phyloP scores from a whole-genome alignment of 2,329 filamentous ascomycete genomes.

The Aspergillus amoenus region DNA sequence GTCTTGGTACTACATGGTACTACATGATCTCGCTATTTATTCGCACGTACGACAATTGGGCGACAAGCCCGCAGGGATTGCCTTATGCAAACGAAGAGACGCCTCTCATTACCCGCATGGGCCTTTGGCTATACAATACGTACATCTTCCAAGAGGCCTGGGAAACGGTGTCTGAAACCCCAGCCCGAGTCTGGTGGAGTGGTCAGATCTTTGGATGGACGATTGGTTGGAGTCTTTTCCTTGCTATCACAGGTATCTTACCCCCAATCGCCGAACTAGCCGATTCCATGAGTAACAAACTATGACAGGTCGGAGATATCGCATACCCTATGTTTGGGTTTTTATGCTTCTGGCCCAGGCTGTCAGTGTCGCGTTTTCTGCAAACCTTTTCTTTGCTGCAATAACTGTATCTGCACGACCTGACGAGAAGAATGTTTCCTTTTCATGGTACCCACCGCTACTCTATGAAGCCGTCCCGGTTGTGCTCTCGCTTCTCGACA shows the following conservation, averaged over 20 bases:
- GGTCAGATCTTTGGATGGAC: constrained; percentile 59
- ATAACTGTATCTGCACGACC: constrained; percentile 18
- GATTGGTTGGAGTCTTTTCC: constrained; percentile 56
- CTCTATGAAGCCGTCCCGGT: constrained; percentile 12
- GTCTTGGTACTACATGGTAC: constrained; percentile 46
- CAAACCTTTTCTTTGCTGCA: constrained; percentile 57
- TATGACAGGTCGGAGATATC: constrained; percentile 49
- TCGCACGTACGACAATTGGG: constrained; percentile 54
- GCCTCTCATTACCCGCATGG: constrained; percentile 27
- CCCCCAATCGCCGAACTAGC: background rate
- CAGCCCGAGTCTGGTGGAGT: constrained; percentile 61
- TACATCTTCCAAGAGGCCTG: constrained; percentile 54
- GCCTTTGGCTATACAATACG: constrained; percentile 56
- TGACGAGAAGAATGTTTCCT: background rate
- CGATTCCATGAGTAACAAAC: background rate
- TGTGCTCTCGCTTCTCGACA: constrained; percentile 18
- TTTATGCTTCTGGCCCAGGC: constrained; percentile 61
- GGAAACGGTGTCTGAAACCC: constrained; percentile 55
- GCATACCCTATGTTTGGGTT: constrained; percentile 55
- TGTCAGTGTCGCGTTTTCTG: constrained; percentile 60
- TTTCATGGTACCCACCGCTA: background rate
- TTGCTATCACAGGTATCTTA: constrained; percentile 56
- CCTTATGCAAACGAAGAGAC: constrained; percentile 26
- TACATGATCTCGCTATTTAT: constrained; percentile 46
- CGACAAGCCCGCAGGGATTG: constrained; percentile 14